These are phyloP conservation scores for Sarcodon sp. DNA, from an alignment of 768 basidiomycete species.

Conservation along the genomic window DNA sequence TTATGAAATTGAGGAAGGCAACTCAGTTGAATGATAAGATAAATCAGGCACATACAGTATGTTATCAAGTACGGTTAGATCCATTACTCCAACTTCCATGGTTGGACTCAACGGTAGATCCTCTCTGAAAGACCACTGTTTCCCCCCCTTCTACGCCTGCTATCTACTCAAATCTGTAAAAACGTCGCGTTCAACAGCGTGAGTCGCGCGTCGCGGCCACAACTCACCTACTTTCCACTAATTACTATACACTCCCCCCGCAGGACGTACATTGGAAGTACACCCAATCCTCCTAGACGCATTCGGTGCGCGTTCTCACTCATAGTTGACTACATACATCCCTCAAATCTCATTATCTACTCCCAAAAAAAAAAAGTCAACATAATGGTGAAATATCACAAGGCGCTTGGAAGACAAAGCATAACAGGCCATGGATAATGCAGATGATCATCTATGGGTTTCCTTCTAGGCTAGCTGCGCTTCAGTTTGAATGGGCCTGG, in stretches of 20 bases:
- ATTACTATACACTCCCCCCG: neutral
- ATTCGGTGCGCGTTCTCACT: conserved; percentile 30
- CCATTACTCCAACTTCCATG: too few relatives aligned
- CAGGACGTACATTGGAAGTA: conserved; percentile 71
- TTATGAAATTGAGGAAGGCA: too few relatives aligned
- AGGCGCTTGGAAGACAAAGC: conserved; percentile 56
- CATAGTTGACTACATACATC: neutral
- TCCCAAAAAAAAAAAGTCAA: conserved; percentile 39
- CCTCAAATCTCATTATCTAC: neutral
- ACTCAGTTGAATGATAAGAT: too few relatives aligned
- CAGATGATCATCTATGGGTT: conserved; percentile 81
- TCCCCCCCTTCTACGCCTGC: conserved; percentile 70
- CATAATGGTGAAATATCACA: conserved; percentile 70
- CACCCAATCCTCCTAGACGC: conserved; percentile 51
- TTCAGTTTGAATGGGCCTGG: conserved; percentile 83
- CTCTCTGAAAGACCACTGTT: conserved; percentile 21
- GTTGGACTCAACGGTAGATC: conserved; percentile 3
- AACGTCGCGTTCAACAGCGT: conserved; percentile 34
- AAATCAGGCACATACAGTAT: too few relatives aligned
- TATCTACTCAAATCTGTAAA: conserved; percentile 66
- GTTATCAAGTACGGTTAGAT: too few relatives aligned
- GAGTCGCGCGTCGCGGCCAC: conserved; percentile 3
- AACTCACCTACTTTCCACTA: neutral
- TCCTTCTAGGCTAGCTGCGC: conserved; percentile 61
- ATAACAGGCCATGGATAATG: conserved; percentile 68